Conservation (phyloP, 2,329 filamentous ascomycete genomes). For the Proliferodiscus dingleyae region DNA sequence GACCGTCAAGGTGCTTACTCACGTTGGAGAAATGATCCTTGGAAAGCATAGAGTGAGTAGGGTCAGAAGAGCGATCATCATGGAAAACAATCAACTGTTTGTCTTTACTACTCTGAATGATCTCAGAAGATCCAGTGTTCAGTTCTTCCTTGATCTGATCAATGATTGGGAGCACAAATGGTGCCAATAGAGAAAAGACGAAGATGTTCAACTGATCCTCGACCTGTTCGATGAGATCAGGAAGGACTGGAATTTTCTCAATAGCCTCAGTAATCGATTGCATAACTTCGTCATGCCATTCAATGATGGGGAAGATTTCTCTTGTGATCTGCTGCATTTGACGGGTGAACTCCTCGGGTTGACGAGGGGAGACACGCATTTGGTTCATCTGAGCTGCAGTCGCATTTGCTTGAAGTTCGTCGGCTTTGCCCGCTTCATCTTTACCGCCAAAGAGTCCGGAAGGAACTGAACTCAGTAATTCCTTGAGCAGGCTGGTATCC, state of each 20-base stretch:
- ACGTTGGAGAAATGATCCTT: slow-evolving; percentile 77
- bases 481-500: slow-evolving; percentile 70
- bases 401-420: slow-evolving; percentile 75
- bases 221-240: slow-evolving; percentile 78
- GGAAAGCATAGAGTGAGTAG: slow-evolving; percentile 91
- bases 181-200: slow-evolving; percentile 86
- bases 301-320: slow-evolving; percentile 83
- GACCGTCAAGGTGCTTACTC: too few species aligned
- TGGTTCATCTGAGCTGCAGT: slow-evolving; percentile 70
- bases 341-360: slow-evolving; percentile 79
- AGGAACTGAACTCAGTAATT: slow-evolving; percentile 77
- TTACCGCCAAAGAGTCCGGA: slow-evolving; percentile 72
- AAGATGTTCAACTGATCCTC: slow-evolving; percentile 85
- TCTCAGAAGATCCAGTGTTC: slow-evolving; percentile 76
- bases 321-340: slow-evolving; percentile 68
- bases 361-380: slow-evolving; percentile 66
- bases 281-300: slow-evolving; percentile 88
- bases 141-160: slow-evolving; percentile 83
- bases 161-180: slow-evolving; percentile 81
- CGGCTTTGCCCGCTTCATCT: slow-evolving; percentile 68
- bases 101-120: slow-evolving; percentile 77
- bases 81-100: slow-evolving; percentile 86
- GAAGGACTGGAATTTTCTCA: slow-evolving; percentile 79
- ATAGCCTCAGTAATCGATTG: slow-evolving; percentile 72
- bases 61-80: slow-evolving; percentile 70